phyloP scores from a whole-genome alignment of 2,329 filamentous ascomycete species.

The Cryphonectria carpinicola region DNA sequence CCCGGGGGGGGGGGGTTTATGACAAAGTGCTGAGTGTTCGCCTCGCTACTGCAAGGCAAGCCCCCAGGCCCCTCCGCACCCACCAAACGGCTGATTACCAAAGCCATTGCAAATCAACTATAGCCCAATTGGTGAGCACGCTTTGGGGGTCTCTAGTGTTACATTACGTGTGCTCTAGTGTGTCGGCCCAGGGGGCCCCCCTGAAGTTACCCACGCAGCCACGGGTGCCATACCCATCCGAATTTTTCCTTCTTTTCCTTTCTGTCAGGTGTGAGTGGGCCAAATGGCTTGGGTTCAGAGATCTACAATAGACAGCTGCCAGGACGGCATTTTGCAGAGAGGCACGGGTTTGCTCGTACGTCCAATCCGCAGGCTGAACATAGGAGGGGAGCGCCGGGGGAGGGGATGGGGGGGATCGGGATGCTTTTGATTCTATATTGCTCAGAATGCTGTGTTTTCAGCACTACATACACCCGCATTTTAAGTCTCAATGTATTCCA shows the following conservation, averaged over 20 bases:
- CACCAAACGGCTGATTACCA: slow-evolving; percentile 10
- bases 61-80: not conserved
- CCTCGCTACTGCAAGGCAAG: not conserved
- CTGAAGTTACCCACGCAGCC: not conserved
- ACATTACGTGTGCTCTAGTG: not conserved
- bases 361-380: not conserved
- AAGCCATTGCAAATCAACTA: slow-evolving; percentile 27
- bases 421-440: too few species aligned
- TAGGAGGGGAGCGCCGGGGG: not conserved
- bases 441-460: too few species aligned
- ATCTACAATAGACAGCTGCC: not conserved
- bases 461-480: too few species aligned
- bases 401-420: too few species aligned
- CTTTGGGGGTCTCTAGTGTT: slow-evolving; percentile 3
- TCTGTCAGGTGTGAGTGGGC: not conserved
- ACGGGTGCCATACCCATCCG: too few species aligned
- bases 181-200: not conserved
- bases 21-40: slow-evolving; percentile 20
- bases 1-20: not conserved
- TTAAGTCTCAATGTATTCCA: too few species aligned
- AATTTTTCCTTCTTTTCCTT: not conserved
- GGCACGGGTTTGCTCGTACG: not conserved
- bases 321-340: not conserved
- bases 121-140: slow-evolving; percentile 15
- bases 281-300: not conserved